phyloP scores from a whole-genome alignment of 257 asterid genomes.

The Solanum tarijense region DNA sequence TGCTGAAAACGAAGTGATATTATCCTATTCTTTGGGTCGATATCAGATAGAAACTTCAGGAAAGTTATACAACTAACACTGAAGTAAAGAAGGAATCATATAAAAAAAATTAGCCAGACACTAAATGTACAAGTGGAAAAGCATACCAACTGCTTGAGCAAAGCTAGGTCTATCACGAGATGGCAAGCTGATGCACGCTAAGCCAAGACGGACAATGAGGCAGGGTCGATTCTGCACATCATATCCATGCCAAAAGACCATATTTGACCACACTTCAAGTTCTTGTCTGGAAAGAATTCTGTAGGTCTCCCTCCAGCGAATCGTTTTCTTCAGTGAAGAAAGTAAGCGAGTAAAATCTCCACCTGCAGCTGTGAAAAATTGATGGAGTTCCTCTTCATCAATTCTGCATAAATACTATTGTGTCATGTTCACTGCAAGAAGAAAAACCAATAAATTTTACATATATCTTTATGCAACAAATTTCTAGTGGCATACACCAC shows the following conservation, averaged over 20 bases:
- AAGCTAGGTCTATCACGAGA: slow-evolving; percentile 65
- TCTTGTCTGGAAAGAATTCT: slow-evolving; percentile 70
- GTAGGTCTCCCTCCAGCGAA: slow-evolving; percentile 87
- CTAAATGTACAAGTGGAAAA: background rate
- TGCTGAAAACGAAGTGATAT: background rate
- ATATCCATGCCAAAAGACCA: slow-evolving; percentile 93
- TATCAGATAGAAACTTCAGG: background rate
- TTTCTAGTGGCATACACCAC: background rate
- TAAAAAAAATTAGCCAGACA: background rate
- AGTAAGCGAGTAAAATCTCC: slow-evolving; percentile 53
- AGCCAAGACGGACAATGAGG: slow-evolving; percentile 85
- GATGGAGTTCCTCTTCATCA: slow-evolving; percentile 53
- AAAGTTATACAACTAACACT: background rate
- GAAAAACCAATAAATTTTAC: background rate
- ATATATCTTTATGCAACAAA: background rate
- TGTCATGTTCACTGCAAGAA: slow-evolving; percentile 24
- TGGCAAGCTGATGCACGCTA: slow-evolving; percentile 61
- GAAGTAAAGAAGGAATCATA: background rate
- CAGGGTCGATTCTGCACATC: slow-evolving; percentile 61
- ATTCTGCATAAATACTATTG: slow-evolving; percentile 41
- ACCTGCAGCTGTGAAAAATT: slow-evolving; percentile 64
- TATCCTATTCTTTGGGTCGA: background rate
- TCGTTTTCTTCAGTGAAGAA: slow-evolving; percentile 64
- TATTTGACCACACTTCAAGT: slow-evolving; percentile 79
- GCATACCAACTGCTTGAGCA: slow-evolving; percentile 90